phyloP scores from a whole-genome alignment of 2,329 filamentous ascomycete genomes.

The Arthrobotrys megalospora region DNA sequence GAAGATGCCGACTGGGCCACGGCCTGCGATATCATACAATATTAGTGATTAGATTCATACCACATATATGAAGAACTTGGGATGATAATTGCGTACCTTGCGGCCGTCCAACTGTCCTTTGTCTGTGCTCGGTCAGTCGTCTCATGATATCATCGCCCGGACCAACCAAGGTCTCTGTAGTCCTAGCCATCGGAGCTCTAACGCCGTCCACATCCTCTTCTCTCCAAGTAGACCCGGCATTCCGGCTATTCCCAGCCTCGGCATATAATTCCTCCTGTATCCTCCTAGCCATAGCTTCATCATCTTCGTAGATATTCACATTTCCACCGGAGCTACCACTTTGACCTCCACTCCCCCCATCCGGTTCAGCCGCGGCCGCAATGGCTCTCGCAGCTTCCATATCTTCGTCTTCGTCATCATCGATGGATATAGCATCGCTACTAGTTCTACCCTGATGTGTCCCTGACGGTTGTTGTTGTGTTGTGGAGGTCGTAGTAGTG shows the following conservation, averaged over 20 bases:
- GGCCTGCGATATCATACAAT: slow-evolving; percentile 6
- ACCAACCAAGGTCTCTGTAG: slow-evolving; percentile 90
- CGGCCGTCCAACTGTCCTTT: slow-evolving; percentile 12
- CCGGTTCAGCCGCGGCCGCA: slow-evolving; percentile 63
- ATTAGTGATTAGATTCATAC: neutral
- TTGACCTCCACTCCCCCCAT: slow-evolving; percentile 65
- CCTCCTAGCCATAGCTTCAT: slow-evolving; percentile 91
- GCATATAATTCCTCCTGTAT: slow-evolving; percentile 93
- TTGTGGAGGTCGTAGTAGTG: slow-evolving; percentile 37
- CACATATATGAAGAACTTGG: neutral
- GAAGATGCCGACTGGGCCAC: slow-evolving; percentile 73
- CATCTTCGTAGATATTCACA: slow-evolving; percentile 79
- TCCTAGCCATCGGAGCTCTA: slow-evolving; percentile 89
- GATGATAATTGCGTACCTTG: slow-evolving; percentile 26
- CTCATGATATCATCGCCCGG: slow-evolving; percentile 71
- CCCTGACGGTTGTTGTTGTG: slow-evolving; percentile 21
- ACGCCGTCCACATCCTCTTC: slow-evolving; percentile 75
- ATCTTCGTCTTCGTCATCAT: slow-evolving; percentile 65
- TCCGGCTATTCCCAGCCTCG: slow-evolving; percentile 68
- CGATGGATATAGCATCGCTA: slow-evolving; percentile 69
- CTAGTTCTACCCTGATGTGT: slow-evolving; percentile 42
- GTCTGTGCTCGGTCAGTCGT: slow-evolving; percentile 46
- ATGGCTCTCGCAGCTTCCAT: slow-evolving; percentile 62
- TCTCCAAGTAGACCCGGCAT: slow-evolving; percentile 67
- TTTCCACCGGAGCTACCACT: slow-evolving; percentile 66